Percentiles rank a stretch among this genome's conserved stretches.
phyloP scores from a whole-genome alignment of 2,329 filamentous ascomycete species.

The Aspergillus sp. region DNA sequence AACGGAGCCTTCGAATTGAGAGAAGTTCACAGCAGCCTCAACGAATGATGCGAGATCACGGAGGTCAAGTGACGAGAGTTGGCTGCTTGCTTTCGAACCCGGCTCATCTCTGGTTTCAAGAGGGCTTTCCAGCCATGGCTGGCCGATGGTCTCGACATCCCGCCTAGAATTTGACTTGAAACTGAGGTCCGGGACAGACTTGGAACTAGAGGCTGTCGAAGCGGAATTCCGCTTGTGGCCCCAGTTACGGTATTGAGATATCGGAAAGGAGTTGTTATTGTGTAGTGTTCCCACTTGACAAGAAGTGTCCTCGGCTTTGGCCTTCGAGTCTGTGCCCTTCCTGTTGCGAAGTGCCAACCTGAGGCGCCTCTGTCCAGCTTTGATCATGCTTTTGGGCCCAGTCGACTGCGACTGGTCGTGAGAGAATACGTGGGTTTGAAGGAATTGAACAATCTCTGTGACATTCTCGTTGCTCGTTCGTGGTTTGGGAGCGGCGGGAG shows the following conservation, averaged over 20 bases:
- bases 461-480: constrained; percentile 31
- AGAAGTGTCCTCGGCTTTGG: constrained; percentile 26
- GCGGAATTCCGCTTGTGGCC: constrained; percentile 25
- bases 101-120: constrained; percentile 17
- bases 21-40: constrained; percentile 31
- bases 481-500: constrained; percentile 15
- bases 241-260: constrained; percentile 18
- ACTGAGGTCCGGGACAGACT: constrained; percentile 16
- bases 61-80: constrained; percentile 31
- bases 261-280: constrained; percentile 30
- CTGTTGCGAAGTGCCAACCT: constrained; percentile 34
- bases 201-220: constrained; percentile 16
- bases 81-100: constrained; percentile 18
- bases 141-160: constrained; percentile 40
- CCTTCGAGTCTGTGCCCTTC: constrained; percentile 24
- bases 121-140: constrained; percentile 37
- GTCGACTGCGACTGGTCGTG: constrained; percentile 20
- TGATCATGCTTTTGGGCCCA: constrained; percentile 28
- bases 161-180: constrained; percentile 32
- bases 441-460: constrained; percentile 37
- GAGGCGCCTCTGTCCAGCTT: constrained; percentile 36
- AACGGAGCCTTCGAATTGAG: constrained; percentile 22
- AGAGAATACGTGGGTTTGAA: constrained; percentile 29
- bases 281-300: constrained; percentile 32
- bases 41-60: constrained; percentile 35